These are phyloP conservation scores for Candida maltosa DNA, from an alignment of 805 yeast species.

Conservation along the genomic window DNA sequence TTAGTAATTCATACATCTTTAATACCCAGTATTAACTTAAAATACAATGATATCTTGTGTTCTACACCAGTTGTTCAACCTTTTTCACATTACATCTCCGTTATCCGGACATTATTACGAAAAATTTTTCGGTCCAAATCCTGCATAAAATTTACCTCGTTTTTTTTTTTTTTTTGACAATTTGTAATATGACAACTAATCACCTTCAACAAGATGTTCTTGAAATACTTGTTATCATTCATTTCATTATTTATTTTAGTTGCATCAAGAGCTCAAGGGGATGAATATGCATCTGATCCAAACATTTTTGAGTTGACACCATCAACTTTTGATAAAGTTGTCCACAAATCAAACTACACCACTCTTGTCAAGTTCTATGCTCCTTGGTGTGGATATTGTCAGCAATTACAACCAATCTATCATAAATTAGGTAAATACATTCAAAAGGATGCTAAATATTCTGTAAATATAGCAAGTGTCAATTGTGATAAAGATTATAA, in stretches of 20 bases:
- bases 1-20: too few relatives aligned
- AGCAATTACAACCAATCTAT: conserved; percentile 62
- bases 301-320: conserved; percentile 57
- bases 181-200: too few relatives aligned
- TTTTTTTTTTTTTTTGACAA: too few relatives aligned
- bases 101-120: too few relatives aligned
- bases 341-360: conserved; percentile 70
- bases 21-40: too few relatives aligned
- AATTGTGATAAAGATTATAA: conserved; percentile 77
- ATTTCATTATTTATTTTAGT: conserved; percentile 7
- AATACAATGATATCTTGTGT: too few relatives aligned
- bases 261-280: conserved; percentile 10
- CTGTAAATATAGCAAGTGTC: conserved; percentile 71
- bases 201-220: too few relatives aligned
- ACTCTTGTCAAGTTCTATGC: conserved; percentile 88
- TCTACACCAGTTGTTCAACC: too few relatives aligned
- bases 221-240: too few relatives aligned
- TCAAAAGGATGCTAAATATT: conserved; percentile 43
- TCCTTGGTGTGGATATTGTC: conserved; percentile 98
- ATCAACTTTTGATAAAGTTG: conserved; percentile 60
- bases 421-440: conserved; percentile 60
- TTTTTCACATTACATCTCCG: too few relatives aligned
- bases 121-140: too few relatives aligned
- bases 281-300: conserved; percentile 37
- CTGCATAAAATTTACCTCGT: too few relatives aligned